Conservation (phyloP, 2,329 filamentous ascomycete genomes). For the Torrubiella hemipterigena region DNA sequence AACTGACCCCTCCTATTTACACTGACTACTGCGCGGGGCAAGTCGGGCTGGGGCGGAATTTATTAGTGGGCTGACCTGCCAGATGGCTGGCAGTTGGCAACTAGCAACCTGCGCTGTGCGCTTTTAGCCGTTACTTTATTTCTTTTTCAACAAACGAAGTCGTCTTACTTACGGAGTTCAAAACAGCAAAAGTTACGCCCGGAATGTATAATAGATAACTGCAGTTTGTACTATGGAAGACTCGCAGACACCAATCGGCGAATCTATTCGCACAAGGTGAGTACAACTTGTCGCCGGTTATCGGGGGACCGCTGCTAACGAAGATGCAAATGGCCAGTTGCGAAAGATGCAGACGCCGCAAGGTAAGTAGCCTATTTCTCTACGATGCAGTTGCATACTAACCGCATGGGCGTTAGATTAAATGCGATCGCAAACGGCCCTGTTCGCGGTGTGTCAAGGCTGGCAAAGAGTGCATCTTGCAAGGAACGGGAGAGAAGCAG, state of each 20-base stretch:
- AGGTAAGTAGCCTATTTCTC: slow-evolving; percentile 15
- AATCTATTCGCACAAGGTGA: slow-evolving; percentile 24
- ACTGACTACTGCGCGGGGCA: too few relatives aligned
- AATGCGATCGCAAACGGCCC: slow-evolving; percentile 38
- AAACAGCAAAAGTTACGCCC: too few relatives aligned
- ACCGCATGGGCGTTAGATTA: slow-evolving; percentile 26
- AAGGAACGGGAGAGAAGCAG: slow-evolving; percentile 28
- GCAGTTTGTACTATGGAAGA: too few relatives aligned
- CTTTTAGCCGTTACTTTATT: too few relatives aligned
- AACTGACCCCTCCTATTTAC: too few relatives aligned
- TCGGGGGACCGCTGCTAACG: background rate
- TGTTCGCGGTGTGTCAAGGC: slow-evolving; percentile 35
- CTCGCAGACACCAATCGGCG: slow-evolving; percentile 17
- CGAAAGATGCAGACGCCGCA: slow-evolving; percentile 29
- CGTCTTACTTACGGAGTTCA: too few relatives aligned
- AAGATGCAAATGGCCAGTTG: slow-evolving; percentile 19
- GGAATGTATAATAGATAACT: background rate
- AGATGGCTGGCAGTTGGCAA: too few relatives aligned
- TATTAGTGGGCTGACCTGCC: too few relatives aligned
- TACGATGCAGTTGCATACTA: slow-evolving; percentile 8
- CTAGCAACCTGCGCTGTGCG: too few relatives aligned
- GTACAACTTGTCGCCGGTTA: slow-evolving; percentile 6
- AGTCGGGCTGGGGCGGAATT: too few relatives aligned
- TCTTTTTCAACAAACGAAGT: too few relatives aligned
- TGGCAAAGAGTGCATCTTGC: slow-evolving; percentile 25